These are phyloP conservation scores for Calonectria henricotiae DNA, from an alignment of 2,329 filamentous ascomycete genomes.

Conservation along the genomic window DNA sequence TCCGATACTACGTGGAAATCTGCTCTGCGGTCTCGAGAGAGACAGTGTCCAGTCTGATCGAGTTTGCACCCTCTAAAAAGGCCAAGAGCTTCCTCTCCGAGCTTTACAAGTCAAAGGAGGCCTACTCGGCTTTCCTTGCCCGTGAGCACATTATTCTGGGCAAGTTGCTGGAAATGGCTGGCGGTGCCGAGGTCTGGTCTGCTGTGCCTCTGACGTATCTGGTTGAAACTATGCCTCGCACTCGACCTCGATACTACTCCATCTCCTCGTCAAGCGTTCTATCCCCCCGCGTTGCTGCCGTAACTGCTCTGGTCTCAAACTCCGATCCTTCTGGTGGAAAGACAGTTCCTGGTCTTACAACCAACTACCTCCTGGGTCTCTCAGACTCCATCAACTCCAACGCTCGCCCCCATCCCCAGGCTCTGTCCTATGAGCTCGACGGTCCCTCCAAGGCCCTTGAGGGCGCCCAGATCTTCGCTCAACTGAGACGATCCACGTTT, in stretches of 20 bases:
- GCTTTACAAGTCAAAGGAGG: conserved; percentile 36
- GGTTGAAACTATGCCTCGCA: conserved; percentile 35
- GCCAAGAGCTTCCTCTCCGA: conserved; percentile 31
- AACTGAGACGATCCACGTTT: conserved; percentile 57
- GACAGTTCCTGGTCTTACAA: conserved; percentile 39
- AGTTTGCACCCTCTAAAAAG: conserved; percentile 63
- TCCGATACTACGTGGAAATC: conserved; percentile 64
- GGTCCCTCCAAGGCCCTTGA: conserved; percentile 26
- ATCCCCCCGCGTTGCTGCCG: conserved; percentile 24
- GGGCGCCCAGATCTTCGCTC: conserved; percentile 32
- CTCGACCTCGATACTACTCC: conserved; percentile 71
- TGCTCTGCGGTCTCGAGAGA: conserved; percentile 57
- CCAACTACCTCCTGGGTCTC: conserved; percentile 44
- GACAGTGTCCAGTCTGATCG: conserved; percentile 69
- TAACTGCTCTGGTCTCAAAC: conserved; percentile 33
- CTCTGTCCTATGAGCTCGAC: conserved; percentile 24
- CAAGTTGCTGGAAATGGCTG: conserved; percentile 33
- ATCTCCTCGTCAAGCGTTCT: conserved; percentile 69
- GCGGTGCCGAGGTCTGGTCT: conserved; percentile 23
- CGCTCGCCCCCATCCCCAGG: conserved; percentile 19
- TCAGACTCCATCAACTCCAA: conserved; percentile 23
- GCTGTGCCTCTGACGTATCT: conserved; percentile 31
- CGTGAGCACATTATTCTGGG: conserved; percentile 34
- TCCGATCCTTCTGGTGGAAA: conserved; percentile 19
- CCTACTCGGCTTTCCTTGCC: conserved; percentile 30